Evolutionary conservation across 495 filamentous ascomycete species (phyloP), one percentile per base, ranked within the genome.

Genomic region (Aspergillus heteromorphus): DNA sequence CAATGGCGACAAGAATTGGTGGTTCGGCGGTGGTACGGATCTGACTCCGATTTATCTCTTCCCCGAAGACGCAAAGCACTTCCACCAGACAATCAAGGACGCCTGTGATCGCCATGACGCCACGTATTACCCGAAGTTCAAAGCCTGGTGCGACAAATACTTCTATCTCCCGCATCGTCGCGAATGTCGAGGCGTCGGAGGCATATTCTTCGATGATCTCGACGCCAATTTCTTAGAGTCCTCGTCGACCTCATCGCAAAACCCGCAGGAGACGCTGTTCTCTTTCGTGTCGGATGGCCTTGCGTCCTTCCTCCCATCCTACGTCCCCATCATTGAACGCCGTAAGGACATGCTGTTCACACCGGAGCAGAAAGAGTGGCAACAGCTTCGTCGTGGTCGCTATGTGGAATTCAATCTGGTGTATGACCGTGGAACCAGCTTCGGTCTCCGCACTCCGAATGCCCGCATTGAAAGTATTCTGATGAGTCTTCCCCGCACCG

Each of bases 351-450:
- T 95, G 89, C 82, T 87, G 0, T 99, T 83, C 60, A 89, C 87
- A 0, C 83, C 83, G 11, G 74, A 81, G 52, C 88, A 97, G 73
- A 97, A 96, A 75, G 79, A 87, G 54, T 99, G 93, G 93, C 93
- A 99, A 70, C 93, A 97, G 75, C 76, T 99, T 55, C 81, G 93
- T 25, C 79, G 93, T 47, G 93, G 95, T 30, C 77, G 87, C 60
- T 99, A 99, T 70, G 95, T 99, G 21, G 93, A 99, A 69, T 99
- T 99, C 72, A 99, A 99, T 72, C 80, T 99, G 16, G 88, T 99
- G 45, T 91, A 99, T 73, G 93, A 99, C 74, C 84, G 93, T 23
- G 93, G 93, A 11, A 99, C 93, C 6, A 86, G 87, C 45, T 99
- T 99, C 68, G 93, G 93, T 0, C 73, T 99, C 51, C 92, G 91